phyloP scores from a whole-genome alignment of 2,329 filamentous ascomycete species.

The Rugonectria rugulosa region DNA sequence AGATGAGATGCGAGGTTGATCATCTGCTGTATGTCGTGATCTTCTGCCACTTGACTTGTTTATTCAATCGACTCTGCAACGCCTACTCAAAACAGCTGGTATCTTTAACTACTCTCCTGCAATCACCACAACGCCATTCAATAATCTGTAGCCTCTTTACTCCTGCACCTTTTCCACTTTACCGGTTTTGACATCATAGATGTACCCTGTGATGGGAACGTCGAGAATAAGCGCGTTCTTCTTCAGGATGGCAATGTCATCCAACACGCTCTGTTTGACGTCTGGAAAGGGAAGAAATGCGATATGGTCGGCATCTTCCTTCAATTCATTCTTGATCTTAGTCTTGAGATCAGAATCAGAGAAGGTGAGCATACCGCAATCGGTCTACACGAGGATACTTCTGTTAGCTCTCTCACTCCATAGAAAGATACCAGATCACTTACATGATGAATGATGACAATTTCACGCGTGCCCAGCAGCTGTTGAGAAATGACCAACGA shows the following conservation, averaged over 20 bases:
- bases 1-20: too few relatives aligned
- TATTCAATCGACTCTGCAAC: too few relatives aligned
- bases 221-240: slow-evolving; percentile 64
- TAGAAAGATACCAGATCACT: not conserved
- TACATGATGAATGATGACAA: slow-evolving; percentile 74
- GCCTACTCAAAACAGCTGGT: too few relatives aligned
- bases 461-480: slow-evolving; percentile 75
- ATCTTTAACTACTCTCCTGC: too few relatives aligned
- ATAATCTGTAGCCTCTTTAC: too few relatives aligned
- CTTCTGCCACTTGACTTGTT: too few relatives aligned
- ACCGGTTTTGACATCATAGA: slow-evolving; percentile 79
- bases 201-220: slow-evolving; percentile 72
- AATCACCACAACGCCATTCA: too few relatives aligned
- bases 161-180: slow-evolving; percentile 50
- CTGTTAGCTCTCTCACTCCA: not conserved
- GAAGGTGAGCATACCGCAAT: slow-evolving; percentile 68
- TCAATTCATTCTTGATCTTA: slow-evolving; percentile 66
- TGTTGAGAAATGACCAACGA: slow-evolving; percentile 80
- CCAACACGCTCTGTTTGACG: slow-evolving; percentile 66
- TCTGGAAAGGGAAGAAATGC: slow-evolving; percentile 72
- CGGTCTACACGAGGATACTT: slow-evolving; percentile 40
- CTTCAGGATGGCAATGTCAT: slow-evolving; percentile 70
- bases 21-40: too few relatives aligned
- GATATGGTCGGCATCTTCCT: slow-evolving; percentile 53
- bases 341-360: slow-evolving; percentile 61